Evolutionary conservation across 2,329 filamentous ascomycete genomes (phyloP).

Genomic region (Pestalotiopsis fici): DNA sequence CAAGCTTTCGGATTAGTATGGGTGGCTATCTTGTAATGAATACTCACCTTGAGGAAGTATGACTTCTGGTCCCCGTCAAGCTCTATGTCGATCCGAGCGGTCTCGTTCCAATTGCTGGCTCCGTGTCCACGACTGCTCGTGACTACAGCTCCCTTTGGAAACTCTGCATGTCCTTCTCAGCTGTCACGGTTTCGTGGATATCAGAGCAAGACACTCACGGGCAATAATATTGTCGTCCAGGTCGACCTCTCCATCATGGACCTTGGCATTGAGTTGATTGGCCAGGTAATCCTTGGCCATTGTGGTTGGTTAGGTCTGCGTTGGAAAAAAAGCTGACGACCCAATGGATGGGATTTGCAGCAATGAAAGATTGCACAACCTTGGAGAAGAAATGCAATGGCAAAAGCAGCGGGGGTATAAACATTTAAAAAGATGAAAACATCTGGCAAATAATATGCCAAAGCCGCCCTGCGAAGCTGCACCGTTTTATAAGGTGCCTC

Average conservation of each 20-base stretch:
- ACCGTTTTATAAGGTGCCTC: too few relatives aligned
- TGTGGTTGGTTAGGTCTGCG: not conserved
- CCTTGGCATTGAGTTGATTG: not conserved
- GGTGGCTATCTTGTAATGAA: not conserved
- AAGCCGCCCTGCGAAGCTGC: too few relatives aligned
- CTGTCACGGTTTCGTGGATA: not conserved
- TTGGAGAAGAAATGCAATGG: too few relatives aligned
- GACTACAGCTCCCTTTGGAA: not conserved
- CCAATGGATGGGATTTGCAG: too few relatives aligned
- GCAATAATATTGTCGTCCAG: not conserved
- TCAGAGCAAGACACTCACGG: not conserved
- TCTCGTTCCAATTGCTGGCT: not conserved
- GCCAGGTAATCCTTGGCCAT: not conserved
- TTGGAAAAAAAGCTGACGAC: too few relatives aligned
- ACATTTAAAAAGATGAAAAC: too few relatives aligned
- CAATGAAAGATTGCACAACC: too few relatives aligned
- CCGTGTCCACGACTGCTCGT: not conserved
- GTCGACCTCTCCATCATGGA: not conserved
- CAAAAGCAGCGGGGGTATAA: too few relatives aligned
- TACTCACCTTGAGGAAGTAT: not conserved
- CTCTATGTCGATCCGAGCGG: not conserved
- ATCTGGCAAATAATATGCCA: too few relatives aligned
- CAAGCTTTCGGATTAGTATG: not conserved
- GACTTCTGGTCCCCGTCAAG: too few relatives aligned
- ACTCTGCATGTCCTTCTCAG: not conserved